Base-by-base conservation (phyloP, 257 asterid genomes). In the Solanum sejunctum region DNA sequence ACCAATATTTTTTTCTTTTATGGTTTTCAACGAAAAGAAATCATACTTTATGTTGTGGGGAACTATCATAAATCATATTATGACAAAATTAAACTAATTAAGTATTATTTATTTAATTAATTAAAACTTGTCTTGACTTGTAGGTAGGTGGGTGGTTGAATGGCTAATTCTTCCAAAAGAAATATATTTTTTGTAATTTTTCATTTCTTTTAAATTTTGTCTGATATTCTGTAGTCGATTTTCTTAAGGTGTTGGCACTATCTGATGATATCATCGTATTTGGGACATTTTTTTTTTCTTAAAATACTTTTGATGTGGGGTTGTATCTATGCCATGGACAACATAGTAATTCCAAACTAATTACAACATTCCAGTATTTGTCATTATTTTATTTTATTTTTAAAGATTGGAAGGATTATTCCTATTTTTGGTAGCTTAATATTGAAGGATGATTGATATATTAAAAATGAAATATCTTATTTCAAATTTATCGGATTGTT, bases 111-210 rank as follows among this genome's bases (percentile, higher is more conserved):
- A 70, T 39, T 70, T 56, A 69, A 20, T 79, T 28, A 47, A 54
- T 23, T 55, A 21, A 55, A 55, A 85, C 70, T 20, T 73, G 84
- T 84, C 75, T 23, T 73, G 51, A 45, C 87, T 58, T 81, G 61
- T 77, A 49, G 82, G 64, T 23, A 28, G 54, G 52, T 18, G 47
- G 81, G 54, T 81, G 79, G 87, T 21, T 83, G 83, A 86, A 15
- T 83, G 86, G 79, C 86, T 84, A 79, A 85, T 87, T 72, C 71
- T 39, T 58, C 26, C 56, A 55, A 84, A 23, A 47, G 49, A 83
- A 83, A 70, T 84, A 16, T 81, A 39, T 51, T 70, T 32, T 70
- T 77, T 49, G 63, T 63, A 77, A 15, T 21, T 51, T 26, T 51
- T 26, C 15, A 23, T 51, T 49, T 51, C 16, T 77, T 77, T 51